Percentiles rank a stretch among this genome's conserved stretches.
Evolutionary conservation across 805 yeast species (phyloP).

Genomic region (Diddensiella santjacobensis): DNA sequence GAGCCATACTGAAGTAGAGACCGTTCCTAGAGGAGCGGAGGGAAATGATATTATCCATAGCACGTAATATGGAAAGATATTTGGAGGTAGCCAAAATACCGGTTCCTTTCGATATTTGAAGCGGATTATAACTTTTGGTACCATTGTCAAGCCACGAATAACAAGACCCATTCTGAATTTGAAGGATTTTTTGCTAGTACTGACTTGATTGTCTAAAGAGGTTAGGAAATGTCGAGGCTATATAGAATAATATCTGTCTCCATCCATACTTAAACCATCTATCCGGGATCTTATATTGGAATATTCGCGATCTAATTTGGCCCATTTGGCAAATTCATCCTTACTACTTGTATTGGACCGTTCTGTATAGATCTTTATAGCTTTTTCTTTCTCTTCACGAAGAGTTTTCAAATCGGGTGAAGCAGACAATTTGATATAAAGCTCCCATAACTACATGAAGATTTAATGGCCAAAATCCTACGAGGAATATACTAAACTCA

Average conservation of each 20-base stretch:
- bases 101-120: conserved; percentile 51
- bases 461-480: not conserved
- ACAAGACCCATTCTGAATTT: conserved; percentile 34
- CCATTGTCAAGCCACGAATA: conserved; percentile 41
- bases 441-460: conserved; percentile 37
- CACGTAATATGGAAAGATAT: conserved; percentile 51
- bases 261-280: conserved; percentile 34
- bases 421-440: conserved; percentile 37
- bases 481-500: conserved; percentile 10
- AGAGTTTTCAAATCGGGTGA: conserved; percentile 34
- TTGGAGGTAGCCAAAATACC: conserved; percentile 56
- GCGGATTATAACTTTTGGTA: conserved; percentile 42
- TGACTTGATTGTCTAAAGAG: conserved; percentile 26
- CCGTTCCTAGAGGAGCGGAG: conserved; percentile 55
- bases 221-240: not conserved
- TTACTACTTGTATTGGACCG: conserved; percentile 72
- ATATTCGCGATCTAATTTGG: conserved; percentile 73
- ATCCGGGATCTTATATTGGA: conserved; percentile 56
- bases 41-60: conserved; percentile 63
- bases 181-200: conserved; percentile 36
- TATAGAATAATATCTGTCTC: no score
- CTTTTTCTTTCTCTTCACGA: conserved; percentile 40
- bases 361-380: conserved; percentile 46
- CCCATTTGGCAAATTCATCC: conserved; percentile 95
- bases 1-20: conserved; percentile 59